Base-by-base conservation (phyloP, 2,329 filamentous ascomycete species). In the Colletotrichum viniferum region DNA sequence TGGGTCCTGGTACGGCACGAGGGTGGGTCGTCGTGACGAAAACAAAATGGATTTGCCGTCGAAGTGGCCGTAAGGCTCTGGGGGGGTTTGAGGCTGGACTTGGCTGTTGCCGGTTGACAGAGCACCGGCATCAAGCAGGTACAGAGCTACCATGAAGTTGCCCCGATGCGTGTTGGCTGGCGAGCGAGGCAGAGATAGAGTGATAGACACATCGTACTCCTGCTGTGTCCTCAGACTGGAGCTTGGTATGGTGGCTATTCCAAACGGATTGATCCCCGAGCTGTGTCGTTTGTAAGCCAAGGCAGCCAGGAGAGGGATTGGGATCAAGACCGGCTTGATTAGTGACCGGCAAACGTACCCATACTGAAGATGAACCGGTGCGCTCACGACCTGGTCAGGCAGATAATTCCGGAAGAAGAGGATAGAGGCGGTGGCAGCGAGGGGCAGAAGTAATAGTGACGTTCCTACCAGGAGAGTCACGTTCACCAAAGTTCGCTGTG, bases 121-220 rank as follows among this genome's bases (percentile, higher is more conserved):
- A 80, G 79, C 32, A 79, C 84, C 83, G 28, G 85, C 85, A 30
- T 88, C 88, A 65, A 94, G 89, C 67, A 98, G 90, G 76, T 92
- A 90, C 18, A 98, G 86, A 62, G 94, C 93, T 21, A 98, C 87
- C 97, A 99, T 99, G 88, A 98, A 98, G 85, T 98, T 98, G 32
- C 97, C 97, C 16, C 91, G 90, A 3, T 90, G 90, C 26, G 94
- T 85, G 80, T 99, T 99, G 3, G 89, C 85, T 0, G 92, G 92
- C 4, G 95, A 97, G 55, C 93, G 92, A 21, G 97, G 97, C 77
- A 99, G 88, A 5, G 91, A 90, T 36, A 99, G 88, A 26, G 91
- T 88, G 2, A 98, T 88, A 7, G 90, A 89, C 56, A 99, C 90
- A 83, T 98, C 96, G 87, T 99, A 99, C 63, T 93, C 90, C 83